Evolutionary conservation across 164 flowering plant species (phyloP).

Genomic region (Kingdonia uniflora): DNA sequence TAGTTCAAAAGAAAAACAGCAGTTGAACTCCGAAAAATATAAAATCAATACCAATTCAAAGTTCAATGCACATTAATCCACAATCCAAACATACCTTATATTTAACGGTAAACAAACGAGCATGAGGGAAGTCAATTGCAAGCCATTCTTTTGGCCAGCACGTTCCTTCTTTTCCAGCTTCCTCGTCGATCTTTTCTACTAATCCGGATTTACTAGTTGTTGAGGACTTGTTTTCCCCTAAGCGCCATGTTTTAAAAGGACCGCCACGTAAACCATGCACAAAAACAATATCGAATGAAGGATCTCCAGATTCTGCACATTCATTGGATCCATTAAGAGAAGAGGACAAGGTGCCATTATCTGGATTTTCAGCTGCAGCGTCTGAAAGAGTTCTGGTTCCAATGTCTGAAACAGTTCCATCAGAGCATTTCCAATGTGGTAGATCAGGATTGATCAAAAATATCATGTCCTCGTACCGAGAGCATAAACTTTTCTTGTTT

Average conservation of each 20-base stretch:
- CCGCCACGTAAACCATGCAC: conserved; percentile 97
- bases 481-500: conserved; percentile 25
- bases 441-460: conserved; percentile 73
- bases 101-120: conserved; percentile 78
- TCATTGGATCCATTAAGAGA: conserved; percentile 18
- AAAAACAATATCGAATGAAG: conserved; percentile 75
- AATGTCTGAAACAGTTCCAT: conserved; percentile 9
- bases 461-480: conserved; percentile 63
- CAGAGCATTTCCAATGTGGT: conserved; percentile 78
- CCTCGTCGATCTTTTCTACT: conserved; percentile 79
- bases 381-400: conserved; percentile 7
- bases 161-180: conserved; percentile 90
- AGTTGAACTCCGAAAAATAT: too few species aligned
- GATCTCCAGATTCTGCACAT: conserved; percentile 21
- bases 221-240: conserved; percentile 79
- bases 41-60: too few species aligned
- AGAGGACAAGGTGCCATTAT: conserved; percentile 13
- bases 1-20: background rate
- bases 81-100: conserved; percentile 65
- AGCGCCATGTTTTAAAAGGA: conserved; percentile 91
- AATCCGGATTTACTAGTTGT: conserved; percentile 55
- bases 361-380: conserved; percentile 9
- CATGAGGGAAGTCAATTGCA: conserved; percentile 76
- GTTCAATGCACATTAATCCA: background rate
- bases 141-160: conserved; percentile 99